These are phyloP conservation scores for Pterocarpus macrocarpus DNA, from an alignment of 306 rosid genomes.

Conservation along the genomic window DNA sequence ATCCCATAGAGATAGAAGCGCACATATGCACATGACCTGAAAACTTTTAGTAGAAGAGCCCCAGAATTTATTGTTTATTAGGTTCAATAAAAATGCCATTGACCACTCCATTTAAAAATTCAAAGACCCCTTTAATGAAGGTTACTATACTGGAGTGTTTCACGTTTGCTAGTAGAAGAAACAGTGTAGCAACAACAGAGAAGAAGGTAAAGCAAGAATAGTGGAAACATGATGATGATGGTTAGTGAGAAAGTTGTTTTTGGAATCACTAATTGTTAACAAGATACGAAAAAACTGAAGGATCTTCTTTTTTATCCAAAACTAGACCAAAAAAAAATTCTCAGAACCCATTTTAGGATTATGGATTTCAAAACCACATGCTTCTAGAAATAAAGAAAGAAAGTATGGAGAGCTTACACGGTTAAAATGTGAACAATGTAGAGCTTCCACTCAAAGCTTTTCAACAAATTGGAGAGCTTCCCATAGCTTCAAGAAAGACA, in stretches of 20 bases:
- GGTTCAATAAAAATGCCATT: neutral
- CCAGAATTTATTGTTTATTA: neutral
- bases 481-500: too few relatives aligned
- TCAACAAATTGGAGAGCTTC: too few relatives aligned
- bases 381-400: too few relatives aligned
- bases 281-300: too few relatives aligned
- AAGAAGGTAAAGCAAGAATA: neutral
- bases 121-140: neutral
- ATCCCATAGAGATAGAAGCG: constrained; percentile 1
- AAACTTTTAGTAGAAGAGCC: constrained; percentile 2
- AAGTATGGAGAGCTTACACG: too few relatives aligned
- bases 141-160: neutral
- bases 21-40: neutral
- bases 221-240: too few relatives aligned
- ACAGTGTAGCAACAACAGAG: neutral
- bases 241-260: constrained; percentile 1
- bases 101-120: neutral
- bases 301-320: too few relatives aligned
- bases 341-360: too few relatives aligned
- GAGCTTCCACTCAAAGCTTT: too few relatives aligned
- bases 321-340: too few relatives aligned
- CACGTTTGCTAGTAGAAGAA: neutral
- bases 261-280: neutral
- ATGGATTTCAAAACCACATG: too few relatives aligned
- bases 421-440: too few relatives aligned